These are phyloP conservation scores for Diaporthe amygdali DNA, from an alignment of 2,329 filamentous ascomycete species.

Conservation along the genomic window DNA sequence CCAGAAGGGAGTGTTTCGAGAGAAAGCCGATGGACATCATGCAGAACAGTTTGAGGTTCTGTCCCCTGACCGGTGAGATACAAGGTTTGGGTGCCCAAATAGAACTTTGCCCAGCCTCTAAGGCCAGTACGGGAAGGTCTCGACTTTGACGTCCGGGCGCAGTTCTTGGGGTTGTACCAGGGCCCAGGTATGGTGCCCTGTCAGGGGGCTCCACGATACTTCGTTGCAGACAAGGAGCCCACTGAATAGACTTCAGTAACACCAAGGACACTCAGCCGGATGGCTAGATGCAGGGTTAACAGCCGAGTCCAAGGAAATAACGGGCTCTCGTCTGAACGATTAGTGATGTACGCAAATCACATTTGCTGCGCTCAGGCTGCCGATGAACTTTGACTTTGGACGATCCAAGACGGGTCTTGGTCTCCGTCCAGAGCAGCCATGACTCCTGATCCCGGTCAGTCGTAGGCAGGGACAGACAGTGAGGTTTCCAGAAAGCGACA, in stretches of 20 bases:
- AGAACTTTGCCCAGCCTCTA: not conserved
- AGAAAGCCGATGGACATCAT: not conserved
- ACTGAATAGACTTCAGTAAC: conserved; percentile 8
- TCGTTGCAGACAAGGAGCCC: not conserved
- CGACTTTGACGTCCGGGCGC: conserved; percentile 9
- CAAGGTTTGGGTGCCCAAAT: conserved; percentile 4
- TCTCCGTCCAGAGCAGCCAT: not conserved
- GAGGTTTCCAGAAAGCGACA: not conserved
- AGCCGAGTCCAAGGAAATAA: not conserved
- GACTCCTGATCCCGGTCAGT: not conserved
- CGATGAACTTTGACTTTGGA: conserved; percentile 8
- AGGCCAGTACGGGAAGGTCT: not conserved
- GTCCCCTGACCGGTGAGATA: not conserved
- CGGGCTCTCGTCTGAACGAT: not conserved
- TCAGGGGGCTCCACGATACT: conserved; percentile 4
- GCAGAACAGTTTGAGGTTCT: conserved; percentile 10
- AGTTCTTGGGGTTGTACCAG: not conserved
- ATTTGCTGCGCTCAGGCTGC: not conserved
- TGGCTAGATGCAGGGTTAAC: not conserved
- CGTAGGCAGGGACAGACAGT: not conserved
- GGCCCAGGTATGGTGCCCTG: not conserved
- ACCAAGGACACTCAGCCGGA: not conserved
- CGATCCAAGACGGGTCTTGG: not conserved
- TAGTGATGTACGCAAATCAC: not conserved
- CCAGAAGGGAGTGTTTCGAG: conserved; percentile 15